Evolutionary conservation across 208 protist species (phyloP).

Genomic region (Trichomonas gallinae): DNA sequence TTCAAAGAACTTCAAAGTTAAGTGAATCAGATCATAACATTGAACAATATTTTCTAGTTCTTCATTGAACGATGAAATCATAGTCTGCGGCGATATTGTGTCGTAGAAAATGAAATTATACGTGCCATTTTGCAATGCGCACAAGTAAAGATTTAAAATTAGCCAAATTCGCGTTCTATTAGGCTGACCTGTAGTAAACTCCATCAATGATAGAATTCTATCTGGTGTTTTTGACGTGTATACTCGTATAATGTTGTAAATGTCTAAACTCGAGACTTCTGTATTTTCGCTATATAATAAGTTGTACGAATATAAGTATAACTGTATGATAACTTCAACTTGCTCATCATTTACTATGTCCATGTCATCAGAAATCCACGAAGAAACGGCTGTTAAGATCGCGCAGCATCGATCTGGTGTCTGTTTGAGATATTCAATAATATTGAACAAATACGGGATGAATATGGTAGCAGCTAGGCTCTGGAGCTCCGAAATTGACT

Average conservation of each 20-base stretch:
- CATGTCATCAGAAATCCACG: neutral
- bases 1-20: neutral
- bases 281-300: neutral
- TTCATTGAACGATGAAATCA: neutral
- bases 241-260: neutral
- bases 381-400: neutral
- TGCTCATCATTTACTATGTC: neutral
- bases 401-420: neutral
- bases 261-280: neutral
- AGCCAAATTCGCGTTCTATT: neutral
- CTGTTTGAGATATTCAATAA: neutral
- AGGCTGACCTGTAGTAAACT: neutral
- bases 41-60: neutral
- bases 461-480: neutral
- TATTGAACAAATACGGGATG: neutral
- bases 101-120: neutral
- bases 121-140: neutral
- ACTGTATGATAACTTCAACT: neutral
- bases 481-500: neutral
- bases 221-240: neutral
- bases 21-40: neutral
- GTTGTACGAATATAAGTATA: neutral
- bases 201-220: neutral
- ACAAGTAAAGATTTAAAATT: neutral
- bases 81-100: neutral